Base-by-base conservation (phyloP, 345 rosid genomes). In the Pelargonium nanum region DNA sequence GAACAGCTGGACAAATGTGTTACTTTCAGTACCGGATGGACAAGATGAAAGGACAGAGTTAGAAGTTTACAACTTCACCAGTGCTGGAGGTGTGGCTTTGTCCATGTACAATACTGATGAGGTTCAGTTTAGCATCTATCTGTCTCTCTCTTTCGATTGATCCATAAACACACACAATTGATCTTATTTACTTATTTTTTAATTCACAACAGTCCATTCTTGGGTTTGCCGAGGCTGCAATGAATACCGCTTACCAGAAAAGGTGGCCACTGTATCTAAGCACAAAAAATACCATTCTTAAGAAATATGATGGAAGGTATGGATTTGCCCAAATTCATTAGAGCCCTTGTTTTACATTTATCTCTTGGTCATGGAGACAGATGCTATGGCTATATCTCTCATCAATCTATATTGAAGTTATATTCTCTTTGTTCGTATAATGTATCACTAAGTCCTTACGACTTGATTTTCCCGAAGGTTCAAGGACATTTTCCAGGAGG, bases 251-350 rank as follows among this genome's bases (percentile, higher is more conserved):
- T 61, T 87, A 77, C 68, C 78, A 83, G 83, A 93, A 89, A 54
- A 93, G 85, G 71, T 93, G 99, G 97, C 99, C 99, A 1, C 99
- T 93, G 69, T 93, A 93, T 80, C 94, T 93, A 63, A 89, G 99
- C 77, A 93, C 99, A 10, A 93, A 93, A 73, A 89, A 93, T 66
- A 93, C 99, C 34, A 93, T 89, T 74, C 96, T 93, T 60, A 93
- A 93, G 90, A 93, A 93, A 76, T 93, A 89, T 74, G 99, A 93
- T 78, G 99, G 99, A 71, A 89, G 98, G 98, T 89, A 78, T 71
- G 75, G 1, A 34, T n/a, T n/a, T n/a, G n/a, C n/a, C n/a, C n/a
- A n/a, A n/a, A n/a, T n/a, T n/a, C n/a, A n/a, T n/a, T 23, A 53
- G 21, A 51, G 59, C 56, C 53, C 59, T 58, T 40, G 5, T 22